Evolutionary conservation across 176 grass and related monocot genomes (phyloP).

Genomic region (Echinochloa phyllopogon): DNA sequence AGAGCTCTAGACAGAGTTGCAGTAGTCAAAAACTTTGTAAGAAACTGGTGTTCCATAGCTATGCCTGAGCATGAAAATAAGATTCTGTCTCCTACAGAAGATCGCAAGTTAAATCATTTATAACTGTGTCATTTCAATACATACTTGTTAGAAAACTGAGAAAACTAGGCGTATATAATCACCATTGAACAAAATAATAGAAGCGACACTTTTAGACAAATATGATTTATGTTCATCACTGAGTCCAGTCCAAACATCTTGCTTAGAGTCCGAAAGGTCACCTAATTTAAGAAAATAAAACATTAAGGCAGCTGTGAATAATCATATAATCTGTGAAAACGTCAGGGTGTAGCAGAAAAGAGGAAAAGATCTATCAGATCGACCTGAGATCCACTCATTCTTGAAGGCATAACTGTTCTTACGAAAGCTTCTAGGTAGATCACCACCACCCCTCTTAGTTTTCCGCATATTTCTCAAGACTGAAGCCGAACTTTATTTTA

Average conservation of each 20-base stretch:
- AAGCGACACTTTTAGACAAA: background rate
- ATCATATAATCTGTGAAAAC: background rate
- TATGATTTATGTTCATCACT: background rate
- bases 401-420: background rate
- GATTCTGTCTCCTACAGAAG: background rate
- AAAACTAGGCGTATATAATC: background rate
- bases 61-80: conserved; percentile 20
- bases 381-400: background rate
- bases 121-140: background rate
- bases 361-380: background rate
- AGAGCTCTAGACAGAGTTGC: background rate
- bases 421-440: background rate
- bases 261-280: background rate
- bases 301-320: background rate
- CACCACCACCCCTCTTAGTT: background rate
- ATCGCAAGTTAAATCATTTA: background rate
- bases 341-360: background rate
- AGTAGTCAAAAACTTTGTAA: background rate
- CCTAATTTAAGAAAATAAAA: conserved; percentile 7
- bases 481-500: background rate
- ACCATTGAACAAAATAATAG: background rate
- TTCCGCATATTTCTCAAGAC: background rate
- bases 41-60: background rate
- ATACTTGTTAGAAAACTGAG: background rate
- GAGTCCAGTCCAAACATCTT: background rate